Evolutionary conservation across 1,284 basidiomycete genomes (phyloP).

Genomic region (Puccinia triticina): DNA sequence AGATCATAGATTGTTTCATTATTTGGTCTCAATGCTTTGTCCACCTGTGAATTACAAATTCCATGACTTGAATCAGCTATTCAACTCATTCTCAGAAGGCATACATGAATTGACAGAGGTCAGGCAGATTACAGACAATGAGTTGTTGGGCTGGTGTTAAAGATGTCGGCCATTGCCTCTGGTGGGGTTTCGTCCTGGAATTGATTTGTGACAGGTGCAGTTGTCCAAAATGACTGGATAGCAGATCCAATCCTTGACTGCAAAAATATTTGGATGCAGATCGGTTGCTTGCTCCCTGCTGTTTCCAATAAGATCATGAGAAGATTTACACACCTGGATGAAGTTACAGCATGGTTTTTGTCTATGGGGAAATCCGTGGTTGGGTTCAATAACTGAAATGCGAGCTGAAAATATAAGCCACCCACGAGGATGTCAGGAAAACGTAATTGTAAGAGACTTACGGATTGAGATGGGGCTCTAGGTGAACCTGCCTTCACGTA

Average conservation of each 20-base stretch:
- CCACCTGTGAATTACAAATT: not conserved
- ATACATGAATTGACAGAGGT: not conserved
- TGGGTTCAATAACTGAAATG: constrained; percentile 19
- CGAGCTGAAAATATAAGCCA: not conserved
- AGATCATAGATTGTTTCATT: constrained; percentile 39
- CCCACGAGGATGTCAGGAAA: not conserved
- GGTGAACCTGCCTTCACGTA: constrained; percentile 1
- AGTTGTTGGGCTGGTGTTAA: constrained; percentile 18
- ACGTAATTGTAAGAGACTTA: not conserved
- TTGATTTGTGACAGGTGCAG: not conserved
- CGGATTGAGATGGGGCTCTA: not conserved
- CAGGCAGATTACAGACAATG: not conserved
- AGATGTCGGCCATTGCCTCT: constrained; percentile 9
- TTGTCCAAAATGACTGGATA: not conserved
- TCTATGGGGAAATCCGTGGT: not conserved
- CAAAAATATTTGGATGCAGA: not conserved
- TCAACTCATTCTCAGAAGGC: not conserved
- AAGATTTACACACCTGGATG: not conserved
- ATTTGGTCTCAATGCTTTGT: constrained; percentile 1
- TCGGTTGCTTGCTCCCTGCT: not conserved
- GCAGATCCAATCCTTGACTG: constrained; percentile 24
- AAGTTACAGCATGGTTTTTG: not conserved
- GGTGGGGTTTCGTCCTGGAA: not conserved
- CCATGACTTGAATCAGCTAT: not conserved
- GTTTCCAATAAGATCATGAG: too few species aligned